phyloP scores from a whole-genome alignment of 106 monocot species.

The Gastrodia elata region DNA sequence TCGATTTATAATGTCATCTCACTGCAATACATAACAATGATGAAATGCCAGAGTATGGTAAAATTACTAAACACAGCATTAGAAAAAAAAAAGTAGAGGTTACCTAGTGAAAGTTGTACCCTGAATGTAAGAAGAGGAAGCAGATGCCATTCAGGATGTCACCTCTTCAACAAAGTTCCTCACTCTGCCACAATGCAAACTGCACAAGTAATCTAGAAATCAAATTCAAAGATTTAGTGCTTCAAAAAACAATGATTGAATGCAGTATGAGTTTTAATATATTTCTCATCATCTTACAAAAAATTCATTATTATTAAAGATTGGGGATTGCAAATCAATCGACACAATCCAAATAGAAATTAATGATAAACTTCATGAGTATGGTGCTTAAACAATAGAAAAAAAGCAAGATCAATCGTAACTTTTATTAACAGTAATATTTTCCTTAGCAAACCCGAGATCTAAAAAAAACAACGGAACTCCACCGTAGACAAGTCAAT shows the following conservation, averaged over 20 bases:
- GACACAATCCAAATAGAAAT: background rate
- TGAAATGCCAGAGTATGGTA: background rate
- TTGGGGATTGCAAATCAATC: background rate
- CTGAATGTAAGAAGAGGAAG: conserved; percentile 3
- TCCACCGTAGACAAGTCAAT: background rate
- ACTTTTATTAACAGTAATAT: too few species aligned
- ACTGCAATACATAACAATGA: background rate
- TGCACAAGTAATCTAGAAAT: background rate
- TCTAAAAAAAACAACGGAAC: background rate
- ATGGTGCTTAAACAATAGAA: background rate
- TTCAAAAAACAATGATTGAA: background rate
- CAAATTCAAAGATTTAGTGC: background rate
- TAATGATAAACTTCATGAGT: background rate
- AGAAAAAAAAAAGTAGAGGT: background rate
- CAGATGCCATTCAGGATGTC: background rate
- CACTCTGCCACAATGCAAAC: background rate
- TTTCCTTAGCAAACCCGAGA: background rate
- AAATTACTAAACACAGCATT: background rate
- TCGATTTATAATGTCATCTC: background rate
- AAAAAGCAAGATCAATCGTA: background rate
- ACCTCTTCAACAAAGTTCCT: background rate
- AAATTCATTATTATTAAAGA: background rate
- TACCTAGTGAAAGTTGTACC: conserved; percentile 1
- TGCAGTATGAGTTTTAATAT: background rate
- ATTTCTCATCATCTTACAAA: background rate